A percentile compares a stretch with the other conserved stretches of the same genome.
Conservation (phyloP, 768 basidiomycete species). For the Boletus barrowsii region DNA sequence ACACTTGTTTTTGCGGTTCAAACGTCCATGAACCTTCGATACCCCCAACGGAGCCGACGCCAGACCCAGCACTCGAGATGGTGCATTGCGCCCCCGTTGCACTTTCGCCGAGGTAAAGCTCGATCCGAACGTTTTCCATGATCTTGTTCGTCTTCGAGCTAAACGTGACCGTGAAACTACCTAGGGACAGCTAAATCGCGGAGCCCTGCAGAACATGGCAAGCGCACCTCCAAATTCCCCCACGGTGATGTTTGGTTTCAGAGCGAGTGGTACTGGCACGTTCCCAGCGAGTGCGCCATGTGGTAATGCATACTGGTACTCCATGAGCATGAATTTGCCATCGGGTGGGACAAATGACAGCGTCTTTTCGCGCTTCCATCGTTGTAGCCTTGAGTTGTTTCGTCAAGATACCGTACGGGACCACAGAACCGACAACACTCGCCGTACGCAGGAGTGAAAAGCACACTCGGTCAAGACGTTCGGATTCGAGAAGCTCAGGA, state of each 20-base stretch:
- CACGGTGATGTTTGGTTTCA: conserved; percentile 42
- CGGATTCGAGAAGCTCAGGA: conserved; percentile 73
- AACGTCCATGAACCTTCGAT: conserved; percentile 75
- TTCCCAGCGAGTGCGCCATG: conserved; percentile 36
- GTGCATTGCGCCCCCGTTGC: conserved; percentile 73
- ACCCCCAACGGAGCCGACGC: conserved; percentile 37
- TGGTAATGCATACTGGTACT: conserved; percentile 69
- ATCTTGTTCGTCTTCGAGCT: conserved; percentile 62
- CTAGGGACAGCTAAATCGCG: conserved; percentile 29
- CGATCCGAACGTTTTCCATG: conserved; percentile 69
- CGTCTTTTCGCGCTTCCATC: conserved; percentile 71
- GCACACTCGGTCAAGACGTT: conserved; percentile 72
- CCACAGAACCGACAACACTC: conserved; percentile 19
- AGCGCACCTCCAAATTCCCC: conserved; percentile 32
- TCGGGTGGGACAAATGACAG: conserved; percentile 95
- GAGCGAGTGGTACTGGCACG: conserved; percentile 48
- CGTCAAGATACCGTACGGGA: conserved; percentile 3
- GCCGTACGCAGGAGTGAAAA: conserved; percentile 94
- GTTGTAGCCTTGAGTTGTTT: conserved; percentile 54
- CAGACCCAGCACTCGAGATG: conserved; percentile 54
- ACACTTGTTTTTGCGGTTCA: conserved; percentile 64
- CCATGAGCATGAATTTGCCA: conserved; percentile 78
- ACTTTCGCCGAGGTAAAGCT: conserved; percentile 72
- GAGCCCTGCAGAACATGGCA: background rate
- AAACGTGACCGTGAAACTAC: conserved; percentile 58